Percentiles rank a stretch among this genome's conserved stretches.
phyloP scores from a whole-genome alignment of 768 basidiomycete genomes.

The Mycena filopes region DNA sequence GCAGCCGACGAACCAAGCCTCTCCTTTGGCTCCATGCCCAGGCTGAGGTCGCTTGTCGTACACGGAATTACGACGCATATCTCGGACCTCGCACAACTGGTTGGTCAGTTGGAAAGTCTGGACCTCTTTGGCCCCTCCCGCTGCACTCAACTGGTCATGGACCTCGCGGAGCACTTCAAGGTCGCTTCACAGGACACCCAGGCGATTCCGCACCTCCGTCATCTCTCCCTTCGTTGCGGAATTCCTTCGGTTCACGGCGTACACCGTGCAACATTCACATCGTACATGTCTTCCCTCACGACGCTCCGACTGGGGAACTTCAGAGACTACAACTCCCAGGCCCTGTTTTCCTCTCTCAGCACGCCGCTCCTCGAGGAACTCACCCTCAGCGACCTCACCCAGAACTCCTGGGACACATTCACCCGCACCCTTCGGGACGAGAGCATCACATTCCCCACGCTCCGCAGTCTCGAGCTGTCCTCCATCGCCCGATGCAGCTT shows the following conservation, averaged over 20 bases:
- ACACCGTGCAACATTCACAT: not conserved
- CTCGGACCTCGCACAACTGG: not conserved
- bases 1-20: not conserved
- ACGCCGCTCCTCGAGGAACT: conserved; percentile 17
- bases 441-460: conserved; percentile 4
- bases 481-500: not conserved
- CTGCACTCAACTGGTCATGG: not conserved
- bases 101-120: conserved; percentile 2
- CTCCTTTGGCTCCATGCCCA: not conserved
- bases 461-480: conserved; percentile 3
- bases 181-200: not conserved
- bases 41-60: conserved; percentile 1
- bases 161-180: conserved; percentile 15
- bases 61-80: not conserved
- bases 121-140: not conserved
- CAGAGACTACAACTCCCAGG: not conserved
- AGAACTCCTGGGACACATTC: not conserved
- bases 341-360: not conserved
- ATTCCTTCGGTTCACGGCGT: not conserved
- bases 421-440: not conserved
- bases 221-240: conserved; percentile 10
- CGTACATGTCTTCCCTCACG: conserved; percentile 8
- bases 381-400: not conserved
- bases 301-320: conserved; percentile 12
- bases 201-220: conserved; percentile 6